Conservation (phyloP, 148 eudicot species). For the Dysphania ambrosioides region DNA sequence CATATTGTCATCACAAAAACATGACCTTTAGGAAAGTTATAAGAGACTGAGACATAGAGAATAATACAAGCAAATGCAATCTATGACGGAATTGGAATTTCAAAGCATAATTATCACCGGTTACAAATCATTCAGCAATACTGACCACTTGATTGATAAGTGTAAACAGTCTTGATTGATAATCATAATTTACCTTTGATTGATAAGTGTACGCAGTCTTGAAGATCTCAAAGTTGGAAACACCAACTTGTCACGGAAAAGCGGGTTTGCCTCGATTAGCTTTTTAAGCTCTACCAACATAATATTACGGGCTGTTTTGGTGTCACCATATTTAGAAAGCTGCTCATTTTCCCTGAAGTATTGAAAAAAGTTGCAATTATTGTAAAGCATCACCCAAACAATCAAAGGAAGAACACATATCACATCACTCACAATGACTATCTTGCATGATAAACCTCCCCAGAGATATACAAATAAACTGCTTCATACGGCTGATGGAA, state of each 20-base stretch:
- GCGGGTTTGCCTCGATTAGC: conserved; percentile 84
- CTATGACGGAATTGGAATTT: background rate
- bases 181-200: conserved; percentile 73
- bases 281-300: conserved; percentile 83
- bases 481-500: background rate
- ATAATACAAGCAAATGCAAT: background rate
- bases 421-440: background rate
- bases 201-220: conserved; percentile 79
- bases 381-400: conserved; percentile 1
- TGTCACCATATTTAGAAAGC: conserved; percentile 83
- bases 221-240: conserved; percentile 74
- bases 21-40: background rate
- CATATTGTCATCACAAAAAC: background rate
- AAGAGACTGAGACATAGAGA: background rate
- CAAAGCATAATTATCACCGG: background rate
- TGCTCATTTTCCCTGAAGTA: conserved; percentile 80
- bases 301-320: conserved; percentile 73
- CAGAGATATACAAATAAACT: background rate
- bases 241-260: conserved; percentile 76
- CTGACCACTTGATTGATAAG: conserved; percentile 41
- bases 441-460: background rate
- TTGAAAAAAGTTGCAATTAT: conserved; percentile 9
- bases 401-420: background rate
- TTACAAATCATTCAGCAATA: background rate
- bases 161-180: conserved; percentile 84